Evolutionary conservation across 306 rosid species (phyloP).

Genomic region (Heteromeles arbutifolia): DNA sequence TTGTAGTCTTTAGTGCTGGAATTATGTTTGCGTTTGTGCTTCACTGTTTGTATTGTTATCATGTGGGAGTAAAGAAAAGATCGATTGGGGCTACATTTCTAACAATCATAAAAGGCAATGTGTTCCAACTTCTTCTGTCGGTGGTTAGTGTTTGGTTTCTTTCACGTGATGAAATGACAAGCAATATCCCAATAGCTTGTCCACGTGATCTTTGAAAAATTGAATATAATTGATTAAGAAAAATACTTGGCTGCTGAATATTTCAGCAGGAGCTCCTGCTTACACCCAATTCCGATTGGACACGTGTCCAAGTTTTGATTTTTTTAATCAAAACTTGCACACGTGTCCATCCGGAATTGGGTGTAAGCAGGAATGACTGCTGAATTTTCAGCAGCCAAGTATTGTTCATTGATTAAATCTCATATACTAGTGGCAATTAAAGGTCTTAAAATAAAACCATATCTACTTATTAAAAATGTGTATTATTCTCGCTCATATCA

Average conservation of each 20-base stretch:
- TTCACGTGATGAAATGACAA: conserved; percentile 23
- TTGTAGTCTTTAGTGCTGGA: not conserved
- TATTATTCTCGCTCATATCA: too few species aligned
- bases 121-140: conserved; percentile 11
- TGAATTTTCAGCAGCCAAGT: too few species aligned
- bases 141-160: conserved; percentile 13
- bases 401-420: too few species aligned
- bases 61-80: not conserved
- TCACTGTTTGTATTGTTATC: not conserved
- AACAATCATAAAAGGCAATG: not conserved
- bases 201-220: not conserved
- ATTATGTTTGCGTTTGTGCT: not conserved
- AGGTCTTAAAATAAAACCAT: too few species aligned
- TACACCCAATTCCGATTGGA: too few species aligned
- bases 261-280: too few species aligned
- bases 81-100: not conserved
- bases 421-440: not conserved
- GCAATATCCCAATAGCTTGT: not conserved
- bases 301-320: too few species aligned
- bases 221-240: not conserved
- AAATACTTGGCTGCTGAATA: too few species aligned
- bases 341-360: too few species aligned
- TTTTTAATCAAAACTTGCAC: too few species aligned
- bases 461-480: too few species aligned
- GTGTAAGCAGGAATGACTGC: too few species aligned